Percentiles rank a stretch among this genome's conserved stretches.
Evolutionary conservation across 805 yeast species (phyloP).

Genomic region (Lipomyces spencermartinsiae): DNA sequence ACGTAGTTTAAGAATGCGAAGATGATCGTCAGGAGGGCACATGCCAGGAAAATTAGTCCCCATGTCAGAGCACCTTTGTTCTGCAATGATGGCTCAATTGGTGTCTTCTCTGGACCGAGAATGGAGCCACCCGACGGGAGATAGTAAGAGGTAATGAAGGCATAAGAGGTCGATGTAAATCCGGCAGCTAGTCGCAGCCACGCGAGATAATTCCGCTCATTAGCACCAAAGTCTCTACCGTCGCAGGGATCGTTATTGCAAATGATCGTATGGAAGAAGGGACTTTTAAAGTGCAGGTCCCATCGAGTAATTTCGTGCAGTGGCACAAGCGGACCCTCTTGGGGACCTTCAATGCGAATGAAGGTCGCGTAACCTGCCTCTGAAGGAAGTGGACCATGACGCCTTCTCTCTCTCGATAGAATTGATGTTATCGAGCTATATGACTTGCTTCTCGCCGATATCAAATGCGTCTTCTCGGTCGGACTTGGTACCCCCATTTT

Average conservation of each 20-base stretch:
- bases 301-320: conserved; percentile 34
- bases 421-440: conserved; percentile 20
- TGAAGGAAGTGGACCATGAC: conserved; percentile 19
- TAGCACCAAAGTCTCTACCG: conserved; percentile 36
- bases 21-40: conserved; percentile 26
- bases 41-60: conserved; percentile 31
- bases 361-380: conserved; percentile 28
- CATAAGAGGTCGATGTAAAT: conserved; percentile 33
- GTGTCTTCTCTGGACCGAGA: conserved; percentile 24
- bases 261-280: conserved; percentile 30
- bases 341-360: conserved; percentile 29
- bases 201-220: conserved; percentile 37
- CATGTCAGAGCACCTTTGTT: conserved; percentile 35
- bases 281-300: conserved; percentile 34
- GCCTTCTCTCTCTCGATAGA: neutral
- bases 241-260: conserved; percentile 33
- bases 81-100: conserved; percentile 26
- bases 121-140: conserved; percentile 32
- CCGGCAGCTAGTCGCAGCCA: conserved; percentile 38
- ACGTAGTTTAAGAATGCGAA: conserved; percentile 30
- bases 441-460: neutral
- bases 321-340: conserved; percentile 28
- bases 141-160: conserved; percentile 32
- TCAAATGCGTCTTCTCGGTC: neutral
- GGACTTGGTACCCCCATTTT: neutral